phyloP scores from a whole-genome alignment of 2,329 filamentous ascomycete species.

The Grosmannia huntii region DNA sequence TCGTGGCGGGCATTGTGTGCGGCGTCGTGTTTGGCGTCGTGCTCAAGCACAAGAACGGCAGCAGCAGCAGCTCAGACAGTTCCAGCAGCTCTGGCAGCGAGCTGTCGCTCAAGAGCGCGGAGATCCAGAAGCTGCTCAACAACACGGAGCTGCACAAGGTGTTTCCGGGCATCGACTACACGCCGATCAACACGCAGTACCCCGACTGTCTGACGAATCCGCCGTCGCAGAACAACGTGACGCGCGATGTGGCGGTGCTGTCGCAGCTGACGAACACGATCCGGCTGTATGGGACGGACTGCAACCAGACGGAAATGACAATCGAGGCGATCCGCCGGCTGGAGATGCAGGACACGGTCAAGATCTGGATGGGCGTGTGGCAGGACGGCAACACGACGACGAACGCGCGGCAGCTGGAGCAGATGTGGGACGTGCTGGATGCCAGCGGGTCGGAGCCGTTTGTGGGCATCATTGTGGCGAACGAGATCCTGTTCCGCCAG shows the following conservation, averaged over 20 bases:
- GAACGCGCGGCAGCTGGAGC: constrained; percentile 65
- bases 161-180: constrained; percentile 93
- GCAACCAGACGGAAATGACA: constrained; percentile 93
- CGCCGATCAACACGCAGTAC: constrained; percentile 80
- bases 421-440: constrained; percentile 78
- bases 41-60: constrained; percentile 33
- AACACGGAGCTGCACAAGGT: constrained; percentile 79
- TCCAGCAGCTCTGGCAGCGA: constrained; percentile 33
- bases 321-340: constrained; percentile 69
- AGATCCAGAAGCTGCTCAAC: constrained; percentile 66
- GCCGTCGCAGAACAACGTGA: constrained; percentile 88
- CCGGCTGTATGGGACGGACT: constrained; percentile 87
- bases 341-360: constrained; percentile 57
- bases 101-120: constrained; percentile 57
- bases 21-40: constrained; percentile 64
- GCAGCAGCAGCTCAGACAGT: constrained; percentile 11
- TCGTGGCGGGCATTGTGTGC: constrained; percentile 59
- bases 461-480: constrained; percentile 69
- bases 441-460: constrained; percentile 56
- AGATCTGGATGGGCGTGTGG: constrained; percentile 93
- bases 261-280: constrained; percentile 82
- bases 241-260: constrained; percentile 78
- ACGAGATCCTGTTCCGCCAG: constrained; percentile 67
- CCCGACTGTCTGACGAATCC: constrained; percentile 66
- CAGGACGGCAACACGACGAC: constrained; percentile 74